Percentiles rank a stretch among this genome's conserved stretches.
Conservation (phyloP, 352 stramenopile species). For the Aphanomyces invadans region DNA sequence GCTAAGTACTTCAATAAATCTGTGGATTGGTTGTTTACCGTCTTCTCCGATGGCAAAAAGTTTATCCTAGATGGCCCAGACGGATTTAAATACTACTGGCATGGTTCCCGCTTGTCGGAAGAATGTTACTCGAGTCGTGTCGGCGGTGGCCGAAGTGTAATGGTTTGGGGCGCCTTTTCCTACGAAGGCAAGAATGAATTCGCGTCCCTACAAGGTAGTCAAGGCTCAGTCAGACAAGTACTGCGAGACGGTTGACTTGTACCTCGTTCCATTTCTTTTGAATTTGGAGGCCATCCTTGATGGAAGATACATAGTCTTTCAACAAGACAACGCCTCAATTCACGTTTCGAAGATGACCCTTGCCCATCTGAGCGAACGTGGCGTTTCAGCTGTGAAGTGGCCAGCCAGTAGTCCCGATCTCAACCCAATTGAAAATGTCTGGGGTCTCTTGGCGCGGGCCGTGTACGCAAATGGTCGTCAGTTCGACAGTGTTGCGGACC, state of each 20-base stretch:
- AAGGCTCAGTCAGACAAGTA: slow-evolving; percentile 27
- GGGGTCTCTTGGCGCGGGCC: background rate
- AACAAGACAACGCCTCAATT: slow-evolving; percentile 5
- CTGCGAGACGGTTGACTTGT: slow-evolving; percentile 27
- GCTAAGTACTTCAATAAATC: background rate
- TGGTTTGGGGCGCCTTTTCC: slow-evolving; percentile 1
- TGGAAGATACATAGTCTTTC: background rate
- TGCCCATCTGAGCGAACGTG: background rate
- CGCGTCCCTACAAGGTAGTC: background rate
- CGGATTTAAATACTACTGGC: background rate
- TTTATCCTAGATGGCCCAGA: slow-evolving; percentile 1
- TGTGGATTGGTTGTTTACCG: background rate
- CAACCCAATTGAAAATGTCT: slow-evolving; percentile 24
- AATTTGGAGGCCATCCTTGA: background rate
- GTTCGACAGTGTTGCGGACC: background rate
- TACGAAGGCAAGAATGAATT: background rate
- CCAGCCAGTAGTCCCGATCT: background rate
- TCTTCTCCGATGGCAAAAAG: background rate
- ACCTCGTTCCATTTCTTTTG: slow-evolving; percentile 26
- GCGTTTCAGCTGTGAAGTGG: background rate
- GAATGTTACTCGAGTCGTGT: background rate
- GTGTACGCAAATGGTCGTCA: slow-evolving; percentile 5
- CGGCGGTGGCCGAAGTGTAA: background rate
- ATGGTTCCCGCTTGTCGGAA: background rate
- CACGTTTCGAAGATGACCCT: background rate